Base-by-base conservation (phyloP, 2,329 filamentous ascomycete species). In the Diaporthe batatas region DNA sequence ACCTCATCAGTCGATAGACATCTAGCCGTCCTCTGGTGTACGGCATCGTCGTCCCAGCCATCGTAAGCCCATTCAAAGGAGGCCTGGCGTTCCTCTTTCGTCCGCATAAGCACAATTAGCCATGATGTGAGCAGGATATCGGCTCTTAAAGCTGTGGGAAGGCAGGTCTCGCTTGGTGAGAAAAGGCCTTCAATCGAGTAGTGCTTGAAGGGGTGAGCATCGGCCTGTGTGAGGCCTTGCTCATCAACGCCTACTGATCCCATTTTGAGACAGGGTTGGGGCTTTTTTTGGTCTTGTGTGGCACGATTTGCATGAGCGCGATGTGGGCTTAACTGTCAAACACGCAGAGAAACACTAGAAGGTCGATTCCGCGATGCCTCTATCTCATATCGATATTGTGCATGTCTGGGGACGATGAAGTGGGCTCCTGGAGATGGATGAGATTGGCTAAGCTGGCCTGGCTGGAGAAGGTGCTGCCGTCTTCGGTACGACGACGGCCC, bases 81-180 rank as follows among this genome's bases (percentile, higher is more conserved):
- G 14, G 81, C 75, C 21, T 80, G 77, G 47, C 77, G 78, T 21
- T 82, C 82, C 75, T 87, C 85, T 12, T 79, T 79, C 1, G 81
- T 84, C 14, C 84, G 80, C 71, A 85, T 71, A 10, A 86, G 81
- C 8, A 84, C 81, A 16, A 86, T 78, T 18, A 86, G 79, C 85
- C 85, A 87, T 53, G 85, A 81, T 47, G 83, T 57, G 14, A 86
- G 80, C 16, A 86, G 23, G 21, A 83, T 68, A 23, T 84, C 83
- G n/a, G 85, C 82, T 72, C 75, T 82, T 77, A 83, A 79, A 39
- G 80, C 78, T 10, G 82, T 84, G 21, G 76, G 76, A 14, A 78
- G 79, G 3, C 44, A 55, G 6, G 11, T 67, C 21, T 79, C 70
- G 47, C 80, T 73, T 42, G 79, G 74, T 14, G 71, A 75, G 71